A percentile compares a stretch with the other conserved stretches of the same genome.
These are phyloP conservation scores for Arthrinium puccinioides DNA, from an alignment of 2,329 filamentous ascomycete species.

Conservation along the genomic window DNA sequence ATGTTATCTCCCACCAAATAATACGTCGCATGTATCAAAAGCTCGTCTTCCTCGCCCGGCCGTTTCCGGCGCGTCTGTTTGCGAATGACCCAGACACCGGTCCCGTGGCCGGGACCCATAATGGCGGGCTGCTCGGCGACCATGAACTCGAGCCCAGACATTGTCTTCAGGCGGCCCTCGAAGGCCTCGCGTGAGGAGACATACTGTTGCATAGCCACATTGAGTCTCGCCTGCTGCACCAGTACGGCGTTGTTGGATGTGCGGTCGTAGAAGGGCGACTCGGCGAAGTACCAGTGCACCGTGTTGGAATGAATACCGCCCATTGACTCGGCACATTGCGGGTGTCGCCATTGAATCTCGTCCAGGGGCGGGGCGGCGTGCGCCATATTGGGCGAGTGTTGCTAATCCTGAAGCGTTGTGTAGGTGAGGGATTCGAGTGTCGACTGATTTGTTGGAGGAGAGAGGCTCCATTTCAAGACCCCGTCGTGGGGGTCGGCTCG, in stretches of 20 bases:
- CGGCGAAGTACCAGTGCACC: conserved; percentile 60
- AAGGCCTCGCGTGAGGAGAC: conserved; percentile 57
- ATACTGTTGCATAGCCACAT: conserved; percentile 48
- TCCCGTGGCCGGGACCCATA: conserved; percentile 51
- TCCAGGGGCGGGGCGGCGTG: conserved; percentile 40
- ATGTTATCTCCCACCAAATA: conserved; percentile 61
- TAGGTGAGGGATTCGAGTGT: too few species aligned
- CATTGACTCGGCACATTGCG: conserved; percentile 39
- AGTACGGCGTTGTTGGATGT: conserved; percentile 62
- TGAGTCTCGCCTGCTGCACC: conserved; percentile 54
- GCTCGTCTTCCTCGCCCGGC: conserved; percentile 47
- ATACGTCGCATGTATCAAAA: conserved; percentile 53
- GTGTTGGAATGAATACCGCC: conserved; percentile 57
- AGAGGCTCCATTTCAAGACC: too few species aligned
- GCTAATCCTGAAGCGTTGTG: too few species aligned
- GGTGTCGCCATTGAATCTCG: conserved; percentile 60
- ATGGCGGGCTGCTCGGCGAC: conserved; percentile 60
- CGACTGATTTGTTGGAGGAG: too few species aligned
- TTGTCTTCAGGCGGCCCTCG: conserved; percentile 53
- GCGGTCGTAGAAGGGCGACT: conserved; percentile 60
- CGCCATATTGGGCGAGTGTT: too few species aligned
- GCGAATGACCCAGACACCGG: conserved; percentile 62
- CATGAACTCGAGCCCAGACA: conserved; percentile 61
- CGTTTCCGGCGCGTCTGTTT: conserved; percentile 59
- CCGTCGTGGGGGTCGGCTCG: too few species aligned